phyloP scores from a whole-genome alignment of 768 basidiomycete species.

The Tulasnella sp. region DNA sequence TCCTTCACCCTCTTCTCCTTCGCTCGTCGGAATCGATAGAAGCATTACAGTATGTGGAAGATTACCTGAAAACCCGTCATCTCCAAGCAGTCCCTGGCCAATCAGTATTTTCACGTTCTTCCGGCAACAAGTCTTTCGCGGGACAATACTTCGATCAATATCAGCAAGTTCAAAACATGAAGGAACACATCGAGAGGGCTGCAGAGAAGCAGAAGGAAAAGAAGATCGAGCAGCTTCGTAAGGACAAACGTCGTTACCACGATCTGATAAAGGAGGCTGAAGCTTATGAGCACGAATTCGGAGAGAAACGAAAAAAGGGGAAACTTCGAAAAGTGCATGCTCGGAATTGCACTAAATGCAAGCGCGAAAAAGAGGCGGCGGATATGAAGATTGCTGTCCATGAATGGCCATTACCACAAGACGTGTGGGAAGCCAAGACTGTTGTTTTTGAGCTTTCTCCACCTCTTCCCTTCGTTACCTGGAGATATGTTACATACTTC shows the following conservation, averaged over 20 bases:
- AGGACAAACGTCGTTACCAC: too few species aligned
- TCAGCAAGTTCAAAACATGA: slow-evolving; percentile 19
- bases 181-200: slow-evolving; percentile 22
- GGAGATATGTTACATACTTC: slow-evolving; percentile 1
- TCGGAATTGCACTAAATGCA: slow-evolving; percentile 24
- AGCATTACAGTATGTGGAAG: slow-evolving; percentile 23
- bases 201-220: slow-evolving; percentile 20
- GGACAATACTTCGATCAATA: slow-evolving; percentile 28
- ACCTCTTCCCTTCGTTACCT: neutral
- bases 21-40: slow-evolving; percentile 23
- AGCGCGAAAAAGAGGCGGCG: slow-evolving; percentile 15
- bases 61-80: slow-evolving; percentile 27
- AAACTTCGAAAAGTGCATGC: neutral
- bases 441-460: slow-evolving; percentile 3
- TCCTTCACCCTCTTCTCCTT: slow-evolving; percentile 35
- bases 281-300: neutral
- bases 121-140: slow-evolving; percentile 23
- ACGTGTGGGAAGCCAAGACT: slow-evolving; percentile 18
- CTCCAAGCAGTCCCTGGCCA: slow-evolving; percentile 15
- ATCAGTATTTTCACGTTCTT: slow-evolving; percentile 28
- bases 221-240: neutral
- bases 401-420: slow-evolving; percentile 37
- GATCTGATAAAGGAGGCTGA: neutral
- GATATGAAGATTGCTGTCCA: slow-evolving; percentile 26
- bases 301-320: neutral